These are phyloP conservation scores for Diaporthe batatas DNA, from an alignment of 2,329 filamentous ascomycete species.

Conservation along the genomic window DNA sequence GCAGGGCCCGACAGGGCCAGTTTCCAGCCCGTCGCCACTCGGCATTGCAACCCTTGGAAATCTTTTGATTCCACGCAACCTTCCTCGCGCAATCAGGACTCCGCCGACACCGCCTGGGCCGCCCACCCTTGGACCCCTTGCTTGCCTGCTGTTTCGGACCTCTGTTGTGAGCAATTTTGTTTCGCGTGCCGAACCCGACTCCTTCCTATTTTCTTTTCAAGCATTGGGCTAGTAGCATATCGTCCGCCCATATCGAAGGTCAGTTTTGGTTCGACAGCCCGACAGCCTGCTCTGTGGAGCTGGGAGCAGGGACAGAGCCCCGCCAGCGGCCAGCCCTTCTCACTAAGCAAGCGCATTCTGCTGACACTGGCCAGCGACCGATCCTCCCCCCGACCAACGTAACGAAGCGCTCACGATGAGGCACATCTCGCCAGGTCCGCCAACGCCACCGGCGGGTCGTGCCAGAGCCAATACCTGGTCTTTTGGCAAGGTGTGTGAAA, in stretches of 20 bases:
- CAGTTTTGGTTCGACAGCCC: neutral
- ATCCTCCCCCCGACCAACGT: neutral
- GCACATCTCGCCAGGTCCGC: slow-evolving; percentile 41
- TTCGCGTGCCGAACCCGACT: slow-evolving; percentile 22
- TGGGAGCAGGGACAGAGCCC: slow-evolving; percentile 7
- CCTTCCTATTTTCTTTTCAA: neutral
- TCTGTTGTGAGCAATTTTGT: slow-evolving; percentile 17
- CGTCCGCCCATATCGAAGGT: neutral
- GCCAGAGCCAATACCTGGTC: slow-evolving; percentile 42
- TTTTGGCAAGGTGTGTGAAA: slow-evolving; percentile 40
- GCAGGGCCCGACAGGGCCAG: neutral
- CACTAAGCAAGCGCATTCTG: slow-evolving; percentile 8
- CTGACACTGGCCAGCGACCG: slow-evolving; percentile 34
- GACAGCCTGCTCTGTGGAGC: neutral
- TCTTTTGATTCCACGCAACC: slow-evolving; percentile 17
- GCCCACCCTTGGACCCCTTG: slow-evolving; percentile 7
- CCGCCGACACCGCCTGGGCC: slow-evolving; percentile 31
- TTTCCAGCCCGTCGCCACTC: slow-evolving; percentile 29
- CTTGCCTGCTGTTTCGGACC: slow-evolving; percentile 5
- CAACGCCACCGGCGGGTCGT: slow-evolving; percentile 30
- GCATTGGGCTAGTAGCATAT: slow-evolving; percentile 4
- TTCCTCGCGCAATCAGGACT: neutral
- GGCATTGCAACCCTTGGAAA: slow-evolving; percentile 19
- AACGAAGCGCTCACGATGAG: slow-evolving; percentile 36
- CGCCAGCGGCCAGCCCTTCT: slow-evolving; percentile 10